Percentiles rank a stretch among this genome's conserved stretches.
Evolutionary conservation across 805 yeast species (phyloP).

Genomic region (Candida ficus): DNA sequence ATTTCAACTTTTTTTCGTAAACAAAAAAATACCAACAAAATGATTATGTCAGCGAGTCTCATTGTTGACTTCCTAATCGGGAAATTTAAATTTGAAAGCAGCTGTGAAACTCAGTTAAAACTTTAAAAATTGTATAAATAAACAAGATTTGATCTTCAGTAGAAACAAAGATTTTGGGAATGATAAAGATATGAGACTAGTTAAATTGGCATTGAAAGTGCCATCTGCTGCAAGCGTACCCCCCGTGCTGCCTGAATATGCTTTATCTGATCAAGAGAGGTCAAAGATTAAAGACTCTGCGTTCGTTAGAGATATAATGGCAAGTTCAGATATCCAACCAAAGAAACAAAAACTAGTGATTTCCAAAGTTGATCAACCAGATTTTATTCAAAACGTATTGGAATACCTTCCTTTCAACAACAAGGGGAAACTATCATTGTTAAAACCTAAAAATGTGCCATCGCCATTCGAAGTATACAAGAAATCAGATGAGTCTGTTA

Average conservation of each 20-base stretch:
- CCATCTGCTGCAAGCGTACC: background rate
- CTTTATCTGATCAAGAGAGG: background rate
- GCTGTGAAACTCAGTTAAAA: background rate
- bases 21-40: too few species aligned
- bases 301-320: conserved; percentile 1
- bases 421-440: background rate
- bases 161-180: background rate
- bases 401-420: conserved; percentile 1
- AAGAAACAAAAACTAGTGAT: background rate
- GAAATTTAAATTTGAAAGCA: background rate
- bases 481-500: background rate
- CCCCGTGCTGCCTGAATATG: conserved; percentile 1
- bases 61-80: conserved; percentile 4
- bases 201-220: conserved; percentile 3
- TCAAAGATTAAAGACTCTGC: background rate
- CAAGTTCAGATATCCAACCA: background rate
- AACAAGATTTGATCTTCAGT: too few species aligned
- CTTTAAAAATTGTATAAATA: background rate
- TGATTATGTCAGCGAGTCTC: background rate
- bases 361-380: background rate
- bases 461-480: conserved; percentile 18
- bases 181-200: background rate
- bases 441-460: conserved; percentile 3
- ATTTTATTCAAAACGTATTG: background rate
- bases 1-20: too few species aligned